Conservation (phyloP, 371 early-diverging fungal species). For the Syncephalastrum monosporum region DNA sequence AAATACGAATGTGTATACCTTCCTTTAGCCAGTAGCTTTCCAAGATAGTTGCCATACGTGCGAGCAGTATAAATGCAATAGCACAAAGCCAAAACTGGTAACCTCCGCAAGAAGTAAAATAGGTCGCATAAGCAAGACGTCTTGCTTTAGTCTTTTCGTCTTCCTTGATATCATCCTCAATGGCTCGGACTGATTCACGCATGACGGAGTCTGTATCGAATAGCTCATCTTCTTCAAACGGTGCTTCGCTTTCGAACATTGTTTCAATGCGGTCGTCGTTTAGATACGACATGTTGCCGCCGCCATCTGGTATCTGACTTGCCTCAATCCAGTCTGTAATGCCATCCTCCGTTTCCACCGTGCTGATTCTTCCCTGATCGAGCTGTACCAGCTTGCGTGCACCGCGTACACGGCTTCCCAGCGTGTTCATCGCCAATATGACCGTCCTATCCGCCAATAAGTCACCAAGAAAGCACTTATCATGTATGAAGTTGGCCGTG, state of each 20-base stretch:
- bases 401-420: constrained; percentile 67
- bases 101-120: constrained; percentile 46
- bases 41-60: constrained; percentile 32
- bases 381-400: constrained; percentile 59
- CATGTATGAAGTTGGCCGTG: constrained; percentile 63
- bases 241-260: constrained; percentile 26
- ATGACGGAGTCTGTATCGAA: constrained; percentile 38
- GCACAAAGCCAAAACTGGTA: constrained; percentile 41
- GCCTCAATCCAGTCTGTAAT: constrained; percentile 12
- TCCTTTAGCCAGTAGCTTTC: constrained; percentile 57
- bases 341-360: constrained; percentile 8
- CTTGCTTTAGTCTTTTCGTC: constrained; percentile 10
- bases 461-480: constrained; percentile 63
- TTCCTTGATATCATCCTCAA: constrained; percentile 13
- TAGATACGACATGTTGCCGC: not conserved
- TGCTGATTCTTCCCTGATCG: constrained; percentile 8
- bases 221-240: constrained; percentile 29
- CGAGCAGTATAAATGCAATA: constrained; percentile 31
- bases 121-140: constrained; percentile 40
- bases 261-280: constrained; percentile 29
- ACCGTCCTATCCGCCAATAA: constrained; percentile 74
- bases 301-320: constrained; percentile 2
- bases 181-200: constrained; percentile 28
- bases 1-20: constrained; percentile 22
- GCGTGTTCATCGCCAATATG: constrained; percentile 76